Evolutionary conservation across 2,329 filamentous ascomycete genomes (phyloP), one percentile per base, ranked within the genome.

Genomic region (Corniculantispora saksenae): DNA sequence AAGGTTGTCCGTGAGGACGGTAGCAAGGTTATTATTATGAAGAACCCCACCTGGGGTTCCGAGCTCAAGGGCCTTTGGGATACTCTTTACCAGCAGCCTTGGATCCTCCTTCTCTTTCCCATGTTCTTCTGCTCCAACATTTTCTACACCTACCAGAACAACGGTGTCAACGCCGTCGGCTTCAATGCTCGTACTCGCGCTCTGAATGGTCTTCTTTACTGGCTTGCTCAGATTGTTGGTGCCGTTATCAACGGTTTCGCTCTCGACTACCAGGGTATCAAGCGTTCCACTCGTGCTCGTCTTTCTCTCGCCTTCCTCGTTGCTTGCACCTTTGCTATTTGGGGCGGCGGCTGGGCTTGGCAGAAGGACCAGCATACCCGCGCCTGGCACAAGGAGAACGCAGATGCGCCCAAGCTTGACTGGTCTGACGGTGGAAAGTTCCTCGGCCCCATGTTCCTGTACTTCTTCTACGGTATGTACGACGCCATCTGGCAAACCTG

Each of bases 21-120:
- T 66, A 90, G 90, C 65, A 85, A 87, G 66, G 88, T 97, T 73
- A 93, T 97, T 68, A 79, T 94, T 68, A 96, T 94, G 91, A 94
- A 95, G 82, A 91, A 96, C 77, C 93, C 93, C 3, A 91, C 91
- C 60, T 96, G 91, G 91, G 29, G 85, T 73, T 87, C 90, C 1
- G 92, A 95, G 78, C 76, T 94, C 68, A 69, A 84, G 23, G 92
- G 92, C 64, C 84, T 95, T 7, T 88, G 82, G 74, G 83, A 93
- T 76, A 91, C 89, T 4, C 77, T 94, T 65, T 76, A 78, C 63
- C 81, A 81, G 47, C 89, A 94, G 70, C 86, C 85, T 12, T 93
- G 89, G 79, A 89, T 95, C 25, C 54, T 61, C 9, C 56, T 66
- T 6, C 65, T 66, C n/a, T 66, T 85, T 62, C 83, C 83, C 27